phyloP scores from a whole-genome alignment of 192 early-diverging fungal genomes.

The Blastocladiella britannica region DNA sequence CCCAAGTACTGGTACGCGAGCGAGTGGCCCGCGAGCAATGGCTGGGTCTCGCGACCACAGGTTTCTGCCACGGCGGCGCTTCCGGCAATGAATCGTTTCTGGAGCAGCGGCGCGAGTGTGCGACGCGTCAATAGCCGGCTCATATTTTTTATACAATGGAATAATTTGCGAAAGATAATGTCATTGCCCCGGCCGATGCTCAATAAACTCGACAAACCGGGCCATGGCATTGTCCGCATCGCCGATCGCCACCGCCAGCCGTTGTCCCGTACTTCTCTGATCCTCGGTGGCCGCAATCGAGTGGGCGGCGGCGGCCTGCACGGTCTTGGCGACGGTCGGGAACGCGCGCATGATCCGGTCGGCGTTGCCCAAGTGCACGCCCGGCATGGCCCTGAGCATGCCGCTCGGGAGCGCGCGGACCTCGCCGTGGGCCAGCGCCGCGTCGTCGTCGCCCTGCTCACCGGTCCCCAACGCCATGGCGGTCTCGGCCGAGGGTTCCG shows the following conservation, averaged over 20 bases:
- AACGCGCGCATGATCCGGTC: neutral
- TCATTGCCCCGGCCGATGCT: too few relatives aligned
- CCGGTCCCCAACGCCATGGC: conserved; percentile 52
- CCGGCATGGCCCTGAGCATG: neutral
- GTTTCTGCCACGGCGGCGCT: too few relatives aligned
- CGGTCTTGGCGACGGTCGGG: neutral
- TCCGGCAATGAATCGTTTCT: too few relatives aligned
- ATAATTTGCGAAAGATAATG: too few relatives aligned
- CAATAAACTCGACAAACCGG: neutral
- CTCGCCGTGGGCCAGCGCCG: neutral
- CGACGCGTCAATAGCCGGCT: too few relatives aligned
- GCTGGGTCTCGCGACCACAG: neutral
- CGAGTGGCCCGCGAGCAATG: neutral
- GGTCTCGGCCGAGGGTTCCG: conserved; percentile 47
- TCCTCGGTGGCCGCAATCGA: neutral
- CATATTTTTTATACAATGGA: too few relatives aligned
- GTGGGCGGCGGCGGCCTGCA: neutral
- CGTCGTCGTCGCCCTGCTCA: too few relatives aligned
- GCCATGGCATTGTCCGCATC: neutral
- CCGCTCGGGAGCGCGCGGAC: neutral
- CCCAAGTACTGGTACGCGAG: neutral
- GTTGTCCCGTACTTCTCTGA: neutral
- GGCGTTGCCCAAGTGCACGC: neutral
- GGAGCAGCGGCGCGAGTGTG: too few relatives aligned
- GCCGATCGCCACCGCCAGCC: neutral